A percentile compares a stretch with the other conserved stretches of the same genome.
phyloP scores from a whole-genome alignment of 495 filamentous ascomycete genomes.

The Polyplosphaeria fusca region DNA sequence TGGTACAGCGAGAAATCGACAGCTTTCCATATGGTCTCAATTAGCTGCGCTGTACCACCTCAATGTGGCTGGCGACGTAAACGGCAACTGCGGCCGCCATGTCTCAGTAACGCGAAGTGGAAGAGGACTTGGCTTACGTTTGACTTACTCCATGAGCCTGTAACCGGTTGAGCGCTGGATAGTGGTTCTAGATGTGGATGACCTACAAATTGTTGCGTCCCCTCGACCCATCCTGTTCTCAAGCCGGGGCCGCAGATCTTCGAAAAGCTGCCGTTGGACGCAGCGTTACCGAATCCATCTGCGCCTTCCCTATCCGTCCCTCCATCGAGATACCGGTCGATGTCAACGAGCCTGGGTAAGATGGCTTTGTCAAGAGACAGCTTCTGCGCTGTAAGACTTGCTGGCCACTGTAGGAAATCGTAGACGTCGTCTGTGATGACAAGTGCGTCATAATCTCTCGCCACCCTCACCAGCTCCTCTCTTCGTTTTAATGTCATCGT shows the following conservation, averaged over 20 bases:
- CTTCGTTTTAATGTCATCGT: slow-evolving; percentile 66
- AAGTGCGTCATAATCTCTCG: slow-evolving; percentile 70
- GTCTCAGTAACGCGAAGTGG: too few species aligned
- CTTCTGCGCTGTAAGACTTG: slow-evolving; percentile 34
- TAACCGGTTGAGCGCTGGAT: too few species aligned
- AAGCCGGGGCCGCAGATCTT: slow-evolving; percentile 80
- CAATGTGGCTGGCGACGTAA: too few species aligned
- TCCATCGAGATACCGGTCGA: slow-evolving; percentile 64
- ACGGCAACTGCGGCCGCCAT: too few species aligned
- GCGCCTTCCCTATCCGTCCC: slow-evolving; percentile 41
- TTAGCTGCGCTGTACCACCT: too few species aligned
- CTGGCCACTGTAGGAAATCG: slow-evolving; percentile 75
- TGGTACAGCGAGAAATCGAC: too few species aligned
- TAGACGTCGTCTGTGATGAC: slow-evolving; percentile 89
- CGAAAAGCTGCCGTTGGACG: slow-evolving; percentile 80
- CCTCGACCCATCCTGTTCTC: slow-evolving; percentile 81
- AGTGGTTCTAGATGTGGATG: too few species aligned
- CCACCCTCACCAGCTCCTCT: slow-evolving; percentile 60
- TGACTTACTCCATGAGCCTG: slow-evolving; percentile 63
- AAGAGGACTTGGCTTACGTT: too few species aligned
- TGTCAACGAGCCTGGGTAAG: slow-evolving; percentile 69
- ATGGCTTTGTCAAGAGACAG: slow-evolving; percentile 44
- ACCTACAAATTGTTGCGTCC: slow-evolving; percentile 62
- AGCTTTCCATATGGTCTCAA: too few species aligned
- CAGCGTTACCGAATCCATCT: slow-evolving; percentile 65